phyloP scores from a whole-genome alignment of 2,329 filamentous ascomycete species.

The Ambrosiella beaveri region DNA sequence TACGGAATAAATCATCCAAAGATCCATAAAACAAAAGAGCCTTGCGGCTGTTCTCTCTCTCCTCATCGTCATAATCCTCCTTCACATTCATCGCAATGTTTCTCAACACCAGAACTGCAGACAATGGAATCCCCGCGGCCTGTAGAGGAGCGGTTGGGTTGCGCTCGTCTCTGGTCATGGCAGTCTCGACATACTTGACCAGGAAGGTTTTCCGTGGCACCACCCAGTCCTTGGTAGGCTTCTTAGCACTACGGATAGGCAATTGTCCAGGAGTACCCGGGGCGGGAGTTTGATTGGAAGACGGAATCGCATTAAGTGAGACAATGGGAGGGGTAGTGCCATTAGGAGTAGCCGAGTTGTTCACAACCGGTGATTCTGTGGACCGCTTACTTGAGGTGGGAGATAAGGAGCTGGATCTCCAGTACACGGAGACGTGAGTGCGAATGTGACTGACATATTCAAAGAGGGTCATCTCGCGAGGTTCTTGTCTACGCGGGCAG shows the following conservation, averaged over 20 bases:
- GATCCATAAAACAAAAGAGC: conserved; percentile 50
- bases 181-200: conserved; percentile 38
- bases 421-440: conserved; percentile 40
- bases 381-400: neutral
- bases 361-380: neutral
- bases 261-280: conserved; percentile 7
- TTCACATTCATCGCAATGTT: conserved; percentile 55
- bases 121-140: conserved; percentile 62
- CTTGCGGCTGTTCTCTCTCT: conserved; percentile 33
- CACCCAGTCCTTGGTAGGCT: conserved; percentile 25
- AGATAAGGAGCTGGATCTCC: neutral
- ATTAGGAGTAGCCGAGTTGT: neutral
- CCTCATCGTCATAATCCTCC: conserved; percentile 30
- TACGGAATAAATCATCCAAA: conserved; percentile 46
- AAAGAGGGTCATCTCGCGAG: conserved; percentile 28
- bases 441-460: conserved; percentile 48
- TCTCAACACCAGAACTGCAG: conserved; percentile 57
- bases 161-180: conserved; percentile 37
- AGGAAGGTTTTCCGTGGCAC: conserved; percentile 38
- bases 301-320: neutral
- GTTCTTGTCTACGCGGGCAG: conserved; percentile 39
- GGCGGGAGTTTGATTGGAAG: neutral
- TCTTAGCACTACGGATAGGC: conserved; percentile 13
- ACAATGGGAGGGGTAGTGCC: neutral
- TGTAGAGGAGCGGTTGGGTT: conserved; percentile 41